Base-by-base conservation (phyloP, 1,139 yeast species). In the Pichia sp. region DNA sequence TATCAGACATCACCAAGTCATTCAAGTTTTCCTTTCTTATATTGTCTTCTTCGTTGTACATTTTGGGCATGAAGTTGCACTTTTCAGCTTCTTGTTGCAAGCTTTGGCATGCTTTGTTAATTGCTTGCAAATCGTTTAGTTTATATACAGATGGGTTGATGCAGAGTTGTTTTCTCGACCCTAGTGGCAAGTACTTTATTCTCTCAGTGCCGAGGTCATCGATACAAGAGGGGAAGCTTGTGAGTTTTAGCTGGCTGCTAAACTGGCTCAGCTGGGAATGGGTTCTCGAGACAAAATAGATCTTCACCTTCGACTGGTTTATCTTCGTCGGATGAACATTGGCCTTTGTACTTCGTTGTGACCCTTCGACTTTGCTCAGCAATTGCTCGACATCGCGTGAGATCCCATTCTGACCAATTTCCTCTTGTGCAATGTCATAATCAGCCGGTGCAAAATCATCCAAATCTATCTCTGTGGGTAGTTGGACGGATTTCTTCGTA, bases 211-310 rank as follows among this genome's bases (percentile, higher is more conserved):
- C 54, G 1, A 73, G 75, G 8, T 68, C 71, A 8, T 68, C 71
- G 57, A 81, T 73, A 0, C 90, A 80, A 0, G 95, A 78, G 0
- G 87, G 85, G 58, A 90, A 86, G 0, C 70, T 59, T 0, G 96
- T 82, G 40, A 87, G 66, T 43, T 75, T 70, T 50, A 92, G 70
- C 62, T 93, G 97, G 26, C 81, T 80, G 0, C 92, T 81, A 66
- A 92, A 88, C 64, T 92, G 99, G 49, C 77, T 77, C 54, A 92
- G 72, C 66, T 92, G 99, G 0, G 97, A 89, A 65, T 92, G 98
- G 0, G 99, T 92, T 68, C 99, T 74, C 1, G 97, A 90, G 0
- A 96, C 78, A 65, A 84, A 90, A 61, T 72, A 80, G 1, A 85
- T 77, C 61, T 82, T 82, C 0, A 75, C 64, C 1, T 80, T 78